These are phyloP conservation scores for Capronia americana DNA, from an alignment of 2,329 filamentous ascomycete genomes.

Conservation along the genomic window DNA sequence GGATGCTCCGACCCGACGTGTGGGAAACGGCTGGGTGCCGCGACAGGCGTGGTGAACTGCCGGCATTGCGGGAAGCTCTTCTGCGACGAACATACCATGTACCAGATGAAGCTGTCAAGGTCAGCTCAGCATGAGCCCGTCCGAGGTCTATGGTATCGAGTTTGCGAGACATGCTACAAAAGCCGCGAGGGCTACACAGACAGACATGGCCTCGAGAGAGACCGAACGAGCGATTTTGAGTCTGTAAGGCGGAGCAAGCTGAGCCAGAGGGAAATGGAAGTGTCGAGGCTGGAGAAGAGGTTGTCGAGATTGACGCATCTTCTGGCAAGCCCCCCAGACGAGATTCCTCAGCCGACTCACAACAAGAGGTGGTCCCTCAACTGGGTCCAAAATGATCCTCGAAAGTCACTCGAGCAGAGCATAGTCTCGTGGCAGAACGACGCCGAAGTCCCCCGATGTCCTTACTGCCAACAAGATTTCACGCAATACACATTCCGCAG, in stretches of 20 bases:
- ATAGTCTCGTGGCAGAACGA: constrained; percentile 97
- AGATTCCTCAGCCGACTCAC: constrained; percentile 58
- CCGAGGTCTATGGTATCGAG: constrained; percentile 87
- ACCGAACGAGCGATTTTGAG: constrained; percentile 75
- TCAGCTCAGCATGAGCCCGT: constrained; percentile 89
- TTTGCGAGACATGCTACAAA: constrained; percentile 99
- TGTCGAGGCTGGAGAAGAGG: constrained; percentile 87
- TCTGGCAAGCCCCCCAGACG: constrained; percentile 75
- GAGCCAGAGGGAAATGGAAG: constrained; percentile 84
- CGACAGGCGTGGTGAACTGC: constrained; percentile 88
- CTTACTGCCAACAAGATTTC: constrained; percentile 96
- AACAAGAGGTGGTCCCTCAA: constrained; percentile 60
- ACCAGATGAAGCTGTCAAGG: constrained; percentile 95
- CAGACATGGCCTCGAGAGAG: constrained; percentile 72
- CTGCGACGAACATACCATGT: constrained; percentile 98
- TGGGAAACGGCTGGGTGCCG: constrained; percentile 73
- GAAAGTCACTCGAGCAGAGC: constrained; percentile 85
- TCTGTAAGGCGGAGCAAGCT: constrained; percentile 76
- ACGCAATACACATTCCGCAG: constrained; percentile 89
- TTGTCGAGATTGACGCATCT: constrained; percentile 88
- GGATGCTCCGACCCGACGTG: constrained; percentile 87
- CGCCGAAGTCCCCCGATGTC: constrained; percentile 76
- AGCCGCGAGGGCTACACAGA: constrained; percentile 95
- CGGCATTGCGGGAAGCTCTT: constrained; percentile 91
- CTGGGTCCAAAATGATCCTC: constrained; percentile 71